Conservation (phyloP, 768 basidiomycete species). For the Agrocybe pediades region DNA sequence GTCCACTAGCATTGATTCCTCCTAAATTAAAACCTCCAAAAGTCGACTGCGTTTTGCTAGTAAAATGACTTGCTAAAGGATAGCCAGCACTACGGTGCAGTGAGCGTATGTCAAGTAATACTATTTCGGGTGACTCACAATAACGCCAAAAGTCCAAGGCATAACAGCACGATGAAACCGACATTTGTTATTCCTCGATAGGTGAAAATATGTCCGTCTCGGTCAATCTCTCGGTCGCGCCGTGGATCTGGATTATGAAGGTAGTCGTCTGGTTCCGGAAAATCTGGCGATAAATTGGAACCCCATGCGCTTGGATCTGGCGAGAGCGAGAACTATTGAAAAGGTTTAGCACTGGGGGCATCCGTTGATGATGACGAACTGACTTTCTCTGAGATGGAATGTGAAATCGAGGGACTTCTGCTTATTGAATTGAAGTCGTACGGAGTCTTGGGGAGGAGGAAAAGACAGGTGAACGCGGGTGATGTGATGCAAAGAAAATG, state of each 20-base stretch:
- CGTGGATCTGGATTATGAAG: conserved; percentile 76
- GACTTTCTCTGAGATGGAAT: conserved; percentile 64
- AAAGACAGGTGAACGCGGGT: not conserved
- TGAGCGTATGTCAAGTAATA: conserved; percentile 1
- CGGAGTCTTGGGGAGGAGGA: conserved; percentile 8
- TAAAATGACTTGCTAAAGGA: conserved; percentile 62
- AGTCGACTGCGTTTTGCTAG: conserved; percentile 40
- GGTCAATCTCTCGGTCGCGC: conserved; percentile 58
- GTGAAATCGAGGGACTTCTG: conserved; percentile 11
- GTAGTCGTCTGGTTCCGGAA: conserved; percentile 65
- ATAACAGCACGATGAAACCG: conserved; percentile 63
- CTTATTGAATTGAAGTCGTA: conserved; percentile 10
- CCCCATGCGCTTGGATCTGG: conserved; percentile 77
- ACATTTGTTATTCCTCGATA: conserved; percentile 71
- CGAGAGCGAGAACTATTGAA: conserved; percentile 65
- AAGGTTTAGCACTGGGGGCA: not conserved
- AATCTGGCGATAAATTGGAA: conserved; percentile 58
- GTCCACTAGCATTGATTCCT: conserved; percentile 76
- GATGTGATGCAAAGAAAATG: not conserved
- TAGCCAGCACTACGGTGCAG: conserved; percentile 59
- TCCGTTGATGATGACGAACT: conserved; percentile 3
- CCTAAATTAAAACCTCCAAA: conserved; percentile 73
- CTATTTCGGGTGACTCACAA: conserved; percentile 47
- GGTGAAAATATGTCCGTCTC: conserved; percentile 53
- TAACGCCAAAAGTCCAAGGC: conserved; percentile 52